These are phyloP conservation scores for Ophiostoma sp. DNA, from an alignment of 2,329 filamentous ascomycete genomes.

Conservation along the genomic window DNA sequence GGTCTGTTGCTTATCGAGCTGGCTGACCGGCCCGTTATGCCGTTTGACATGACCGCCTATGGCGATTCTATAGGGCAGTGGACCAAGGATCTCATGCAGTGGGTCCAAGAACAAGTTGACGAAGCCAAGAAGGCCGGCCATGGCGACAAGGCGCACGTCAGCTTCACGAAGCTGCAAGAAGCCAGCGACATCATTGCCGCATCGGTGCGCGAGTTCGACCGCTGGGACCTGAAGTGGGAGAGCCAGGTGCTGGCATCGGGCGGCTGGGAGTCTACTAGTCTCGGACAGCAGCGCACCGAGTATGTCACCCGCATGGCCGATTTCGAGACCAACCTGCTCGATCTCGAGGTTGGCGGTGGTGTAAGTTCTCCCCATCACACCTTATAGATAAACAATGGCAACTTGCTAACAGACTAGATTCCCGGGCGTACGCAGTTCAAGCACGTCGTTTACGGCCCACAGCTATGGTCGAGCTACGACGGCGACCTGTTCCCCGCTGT, in stretches of 20 bases:
- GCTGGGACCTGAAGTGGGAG: constrained; percentile 76
- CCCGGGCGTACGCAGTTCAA: constrained; percentile 89
- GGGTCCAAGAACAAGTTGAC: constrained; percentile 40
- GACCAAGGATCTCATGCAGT: constrained; percentile 34
- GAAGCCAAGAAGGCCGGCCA: constrained; percentile 39
- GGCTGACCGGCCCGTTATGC: constrained; percentile 70
- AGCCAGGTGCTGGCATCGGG: constrained; percentile 62
- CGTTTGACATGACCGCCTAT: constrained; percentile 74
- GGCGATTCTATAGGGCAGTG: constrained; percentile 61
- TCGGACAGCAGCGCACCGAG: constrained; percentile 61
- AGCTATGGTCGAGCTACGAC: constrained; percentile 66
- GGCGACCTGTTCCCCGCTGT: constrained; percentile 75
- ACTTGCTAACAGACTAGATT: constrained; percentile 46
- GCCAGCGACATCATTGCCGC: constrained; percentile 57
- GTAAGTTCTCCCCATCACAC: constrained; percentile 49
- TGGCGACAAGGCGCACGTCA: constrained; percentile 25
- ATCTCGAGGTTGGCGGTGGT: constrained; percentile 64
- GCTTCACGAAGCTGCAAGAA: constrained; percentile 43
- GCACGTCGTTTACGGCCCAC: constrained; percentile 82
- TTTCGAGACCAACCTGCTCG: constrained; percentile 80
- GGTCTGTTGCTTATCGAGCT: constrained; percentile 80
- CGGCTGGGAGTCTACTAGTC: constrained; percentile 67
- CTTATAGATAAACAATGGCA: neutral
- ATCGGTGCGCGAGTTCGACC: constrained; percentile 60
- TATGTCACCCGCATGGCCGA: constrained; percentile 74